These are phyloP conservation scores for Emiliania huxleyi DNA, from an alignment of 78 protist genomes.

Conservation along the genomic window DNA sequence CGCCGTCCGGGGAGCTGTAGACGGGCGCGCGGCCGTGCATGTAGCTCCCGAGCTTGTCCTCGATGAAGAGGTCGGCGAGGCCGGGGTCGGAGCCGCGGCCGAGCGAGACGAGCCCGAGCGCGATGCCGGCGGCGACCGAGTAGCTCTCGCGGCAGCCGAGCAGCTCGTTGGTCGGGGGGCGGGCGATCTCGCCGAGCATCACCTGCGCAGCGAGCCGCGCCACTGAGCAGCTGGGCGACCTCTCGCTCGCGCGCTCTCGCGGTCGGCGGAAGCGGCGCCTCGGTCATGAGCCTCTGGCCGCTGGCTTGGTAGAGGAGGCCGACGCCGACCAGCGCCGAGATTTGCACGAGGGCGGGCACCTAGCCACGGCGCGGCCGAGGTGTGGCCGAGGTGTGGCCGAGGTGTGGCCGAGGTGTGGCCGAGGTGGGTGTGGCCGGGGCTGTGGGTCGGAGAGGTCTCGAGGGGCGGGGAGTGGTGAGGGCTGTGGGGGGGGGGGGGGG, in stretches of 20 bases:
- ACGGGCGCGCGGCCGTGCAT: conserved; percentile 29
- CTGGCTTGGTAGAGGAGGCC: conserved; percentile 81
- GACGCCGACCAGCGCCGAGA: conserved; percentile 80
- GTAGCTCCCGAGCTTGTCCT: conserved; percentile 57
- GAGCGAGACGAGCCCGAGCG: conserved; percentile 77
- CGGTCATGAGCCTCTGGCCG: not conserved
- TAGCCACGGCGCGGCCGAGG: too few relatives aligned
- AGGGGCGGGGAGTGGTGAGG: too few relatives aligned
- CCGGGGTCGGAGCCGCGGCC: conserved; percentile 65
- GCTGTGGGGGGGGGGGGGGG: too few relatives aligned
- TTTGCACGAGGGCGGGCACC: conserved; percentile 74
- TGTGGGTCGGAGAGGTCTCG: too few relatives aligned
- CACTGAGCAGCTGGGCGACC: too few relatives aligned
- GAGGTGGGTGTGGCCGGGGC: too few relatives aligned
- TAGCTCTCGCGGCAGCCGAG: conserved; percentile 66
- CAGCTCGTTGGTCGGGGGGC: conserved; percentile 61
- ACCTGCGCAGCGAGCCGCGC: conserved; percentile 80
- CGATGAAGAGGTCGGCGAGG: conserved; percentile 72
- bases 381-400: too few relatives aligned
- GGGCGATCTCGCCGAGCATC: conserved; percentile 71
- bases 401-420: too few relatives aligned
- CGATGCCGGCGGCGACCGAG: conserved; percentile 83
- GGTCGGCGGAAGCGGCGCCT: too few relatives aligned
- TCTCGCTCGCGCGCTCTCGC: too few relatives aligned
- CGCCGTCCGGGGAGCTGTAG: too few relatives aligned